Evolutionary conservation across 202 grass and related monocot species (phyloP).

Genomic region (Panicum hallii): DNA sequence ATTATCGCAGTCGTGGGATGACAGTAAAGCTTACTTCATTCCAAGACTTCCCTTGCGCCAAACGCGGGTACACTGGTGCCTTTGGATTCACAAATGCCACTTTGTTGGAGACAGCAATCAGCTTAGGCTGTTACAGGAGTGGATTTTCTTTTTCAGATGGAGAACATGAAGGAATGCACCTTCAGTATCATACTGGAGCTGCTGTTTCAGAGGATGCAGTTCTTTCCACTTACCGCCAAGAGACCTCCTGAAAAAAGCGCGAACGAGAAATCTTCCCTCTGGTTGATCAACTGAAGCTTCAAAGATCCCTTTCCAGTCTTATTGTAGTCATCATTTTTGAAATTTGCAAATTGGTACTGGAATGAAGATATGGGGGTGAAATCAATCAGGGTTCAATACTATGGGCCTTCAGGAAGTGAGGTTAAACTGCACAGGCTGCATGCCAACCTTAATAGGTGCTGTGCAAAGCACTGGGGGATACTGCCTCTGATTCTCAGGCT

Average conservation of each 20-base stretch:
- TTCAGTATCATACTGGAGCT: background rate
- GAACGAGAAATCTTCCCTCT: conserved; percentile 88
- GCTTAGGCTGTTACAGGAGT: conserved; percentile 60
- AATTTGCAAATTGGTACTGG: conserved; percentile 72
- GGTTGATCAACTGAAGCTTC: conserved; percentile 94
- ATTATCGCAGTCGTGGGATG: background rate
- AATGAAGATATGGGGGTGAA: background rate
- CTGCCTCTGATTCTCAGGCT: conserved; percentile 45
- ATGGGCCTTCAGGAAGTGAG: background rate
- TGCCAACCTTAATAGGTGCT: conserved; percentile 73
- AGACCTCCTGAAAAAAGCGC: conserved; percentile 79
- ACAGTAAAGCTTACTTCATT: conserved; percentile 74
- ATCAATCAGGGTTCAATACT: background rate
- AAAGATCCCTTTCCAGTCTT: conserved; percentile 64
- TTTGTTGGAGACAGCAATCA: conserved; percentile 74
- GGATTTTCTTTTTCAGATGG: background rate
- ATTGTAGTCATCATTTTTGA: conserved; percentile 58
- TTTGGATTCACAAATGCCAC: conserved; percentile 78
- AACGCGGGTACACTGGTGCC: conserved; percentile 82
- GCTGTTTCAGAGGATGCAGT: conserved; percentile 7
- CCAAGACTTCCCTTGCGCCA: conserved; percentile 91
- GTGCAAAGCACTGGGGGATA: conserved; percentile 67
- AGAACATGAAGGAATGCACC: background rate
- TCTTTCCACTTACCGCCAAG: background rate
- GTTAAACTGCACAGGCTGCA: background rate